Base-by-base conservation (phyloP, 1,284 basidiomycete genomes). In the Serendipita sp. region DNA sequence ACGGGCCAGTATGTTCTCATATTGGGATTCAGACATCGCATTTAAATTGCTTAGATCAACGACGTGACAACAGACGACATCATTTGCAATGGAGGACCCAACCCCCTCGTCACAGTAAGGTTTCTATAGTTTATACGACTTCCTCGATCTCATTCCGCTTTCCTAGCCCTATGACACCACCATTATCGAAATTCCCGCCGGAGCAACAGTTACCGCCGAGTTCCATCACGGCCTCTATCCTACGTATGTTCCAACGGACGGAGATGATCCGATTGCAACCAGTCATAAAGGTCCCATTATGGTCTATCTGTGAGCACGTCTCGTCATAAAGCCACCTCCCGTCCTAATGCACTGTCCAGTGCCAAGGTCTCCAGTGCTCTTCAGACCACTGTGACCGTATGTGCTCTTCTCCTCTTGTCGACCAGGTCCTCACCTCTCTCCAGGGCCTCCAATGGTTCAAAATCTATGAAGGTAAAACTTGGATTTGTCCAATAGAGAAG, bases 281-380 rank as follows among this genome's bases (percentile, higher is more conserved):
- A 75, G 74, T 32, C 81, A 82, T 71, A 78, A 82, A 64, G 79
- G 80, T 4, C 81, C 80, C 15, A 71, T 81, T 13, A 73, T 82
- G 10, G 74, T 77, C 2, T 83, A 82, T 69, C 74, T 82, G 79
- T 81, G 68, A 58, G 76, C 71, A 29, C 61, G 55, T 34, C 34
- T 12, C 42, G 30, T 41, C 49, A 64, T 47, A 53, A 60, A 15
- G 61, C 61, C 34, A 42, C 8, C 8, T 10, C 6, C 47, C 47
- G 5, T 10, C 15, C 53, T 58, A n/a, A 58, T 26, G 8, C 32
- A 6, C n/a, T 8, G 32, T 26, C 32, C 53, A 80, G 79, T 12
- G 79, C 79, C 0, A 71, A 78, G 64, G 73, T 81, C 12, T 71
- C 74, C 29, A 71, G 72, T 62, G 79, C 80, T 1, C 74, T 73